These are phyloP conservation scores for Lichenothelia convexa DNA, from an alignment of 495 filamentous ascomycete species.

Conservation along the genomic window DNA sequence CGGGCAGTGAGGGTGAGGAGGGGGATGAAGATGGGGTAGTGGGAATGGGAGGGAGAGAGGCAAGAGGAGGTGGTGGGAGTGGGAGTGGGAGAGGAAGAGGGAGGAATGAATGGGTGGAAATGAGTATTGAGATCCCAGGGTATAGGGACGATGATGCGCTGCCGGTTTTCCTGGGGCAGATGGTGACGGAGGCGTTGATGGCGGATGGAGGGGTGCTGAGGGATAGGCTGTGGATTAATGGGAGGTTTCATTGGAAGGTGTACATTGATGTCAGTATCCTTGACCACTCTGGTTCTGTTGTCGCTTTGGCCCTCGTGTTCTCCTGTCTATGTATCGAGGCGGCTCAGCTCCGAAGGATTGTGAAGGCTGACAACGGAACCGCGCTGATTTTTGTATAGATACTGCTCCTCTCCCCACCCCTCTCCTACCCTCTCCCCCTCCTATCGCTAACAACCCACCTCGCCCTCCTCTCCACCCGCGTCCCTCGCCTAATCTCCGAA, in stretches of 20 bases:
- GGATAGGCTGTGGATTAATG: conserved; percentile 61
- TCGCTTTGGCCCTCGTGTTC: no score
- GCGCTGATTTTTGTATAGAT: conserved; percentile 34
- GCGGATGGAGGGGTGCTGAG: conserved; percentile 55
- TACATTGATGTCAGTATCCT: conserved; percentile 65
- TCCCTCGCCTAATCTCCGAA: conserved; percentile 68
- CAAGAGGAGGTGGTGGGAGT: conserved; percentile 19
- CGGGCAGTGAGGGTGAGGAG: conserved; percentile 5
- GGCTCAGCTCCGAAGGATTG: no score
- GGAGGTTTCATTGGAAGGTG: conserved; percentile 84
- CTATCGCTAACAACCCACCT: conserved; percentile 87
- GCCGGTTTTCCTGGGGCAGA: conserved; percentile 66
- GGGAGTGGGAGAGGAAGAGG: conserved; percentile 20
- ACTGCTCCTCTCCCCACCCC: conserved; percentile 75
- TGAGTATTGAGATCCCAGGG: conserved; percentile 72
- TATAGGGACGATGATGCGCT: conserved; percentile 78
- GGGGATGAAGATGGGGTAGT: conserved; percentile 10
- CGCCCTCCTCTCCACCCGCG: conserved; percentile 72
- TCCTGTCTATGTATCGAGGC: no score
- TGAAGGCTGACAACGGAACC: neutral
- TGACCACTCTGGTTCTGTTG: neutral
- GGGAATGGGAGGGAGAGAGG: conserved; percentile 13
- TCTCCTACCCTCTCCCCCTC: conserved; percentile 81
- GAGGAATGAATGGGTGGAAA: conserved; percentile 54
- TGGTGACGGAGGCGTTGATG: conserved; percentile 77